Evolutionary conservation across 2,329 filamentous ascomycete genomes (phyloP).

Genomic region (Fusarium gaditjirri): DNA sequence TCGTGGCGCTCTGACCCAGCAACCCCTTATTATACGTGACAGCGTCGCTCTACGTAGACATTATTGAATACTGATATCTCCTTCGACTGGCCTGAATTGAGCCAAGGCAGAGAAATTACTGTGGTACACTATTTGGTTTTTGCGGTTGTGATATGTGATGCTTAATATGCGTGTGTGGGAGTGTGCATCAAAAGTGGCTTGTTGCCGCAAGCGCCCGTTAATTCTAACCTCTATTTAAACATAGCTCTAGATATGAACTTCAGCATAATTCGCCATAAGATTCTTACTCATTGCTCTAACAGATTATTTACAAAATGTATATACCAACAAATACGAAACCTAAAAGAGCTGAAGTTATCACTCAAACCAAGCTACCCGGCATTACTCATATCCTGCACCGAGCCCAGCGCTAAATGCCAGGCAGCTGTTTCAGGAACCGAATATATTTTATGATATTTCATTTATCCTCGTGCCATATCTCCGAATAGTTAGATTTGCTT

Average conservation of each 20-base stretch:
- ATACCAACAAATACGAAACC: not conserved
- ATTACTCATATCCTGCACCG: not conserved
- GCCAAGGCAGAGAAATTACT: not conserved
- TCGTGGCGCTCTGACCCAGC: slow-evolving; percentile 31
- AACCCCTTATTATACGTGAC: slow-evolving; percentile 10
- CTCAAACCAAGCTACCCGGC: not conserved
- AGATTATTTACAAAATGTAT: no score
- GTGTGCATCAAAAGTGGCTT: no score
- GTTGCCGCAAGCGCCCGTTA: not conserved
- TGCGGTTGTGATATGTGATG: not conserved
- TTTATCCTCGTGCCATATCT: not conserved
- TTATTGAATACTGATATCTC: not conserved
- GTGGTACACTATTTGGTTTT: not conserved
- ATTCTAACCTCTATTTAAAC: not conserved
- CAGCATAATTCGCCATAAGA: not conserved
- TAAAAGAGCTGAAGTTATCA: not conserved
- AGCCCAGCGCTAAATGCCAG: not conserved
- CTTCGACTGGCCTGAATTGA: no score
- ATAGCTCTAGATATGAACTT: not conserved
- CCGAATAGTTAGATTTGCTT: not conserved
- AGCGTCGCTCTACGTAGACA: not conserved
- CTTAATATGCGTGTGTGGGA: not conserved
- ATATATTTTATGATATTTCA: not conserved
- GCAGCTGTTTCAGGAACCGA: slow-evolving; percentile 2
- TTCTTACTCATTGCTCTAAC: not conserved